phyloP scores from a whole-genome alignment of 306 rosid genomes.

The apple (Malus domestica) region DNA sequence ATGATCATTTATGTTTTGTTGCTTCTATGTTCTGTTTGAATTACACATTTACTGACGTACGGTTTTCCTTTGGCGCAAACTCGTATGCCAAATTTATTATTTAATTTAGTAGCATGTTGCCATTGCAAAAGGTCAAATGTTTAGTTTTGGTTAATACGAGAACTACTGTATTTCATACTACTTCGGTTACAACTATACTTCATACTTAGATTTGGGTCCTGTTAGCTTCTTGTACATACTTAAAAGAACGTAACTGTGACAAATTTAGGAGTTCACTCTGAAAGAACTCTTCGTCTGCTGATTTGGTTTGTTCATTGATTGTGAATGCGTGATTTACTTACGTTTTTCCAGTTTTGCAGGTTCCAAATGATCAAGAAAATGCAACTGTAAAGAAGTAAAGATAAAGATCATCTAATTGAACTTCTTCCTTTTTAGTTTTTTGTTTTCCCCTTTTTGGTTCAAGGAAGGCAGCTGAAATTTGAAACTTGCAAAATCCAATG shows the following conservation, averaged over 20 bases:
- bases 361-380: background rate
- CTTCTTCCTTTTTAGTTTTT: background rate
- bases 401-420: conserved; percentile 11
- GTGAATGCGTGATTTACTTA: background rate
- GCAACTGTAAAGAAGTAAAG: conserved; percentile 15
- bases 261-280: background rate
- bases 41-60: too few species aligned
- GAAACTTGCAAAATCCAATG: background rate
- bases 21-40: too few species aligned
- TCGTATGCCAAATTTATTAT: too few species aligned
- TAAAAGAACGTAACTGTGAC: background rate
- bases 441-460: background rate
- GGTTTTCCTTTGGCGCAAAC: too few species aligned
- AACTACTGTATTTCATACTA: too few species aligned
- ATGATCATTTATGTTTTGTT: too few species aligned
- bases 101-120: too few species aligned
- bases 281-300: background rate
- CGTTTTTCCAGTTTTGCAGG: conserved; percentile 8
- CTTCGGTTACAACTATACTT: too few species aligned
- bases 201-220: too few species aligned
- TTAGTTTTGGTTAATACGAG: too few species aligned
- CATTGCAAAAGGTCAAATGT: too few species aligned
- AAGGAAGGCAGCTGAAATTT: background rate
- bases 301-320: background rate
- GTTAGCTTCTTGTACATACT: too few species aligned